phyloP scores from a whole-genome alignment of 306 rosid species.

The Malus sieversii region DNA sequence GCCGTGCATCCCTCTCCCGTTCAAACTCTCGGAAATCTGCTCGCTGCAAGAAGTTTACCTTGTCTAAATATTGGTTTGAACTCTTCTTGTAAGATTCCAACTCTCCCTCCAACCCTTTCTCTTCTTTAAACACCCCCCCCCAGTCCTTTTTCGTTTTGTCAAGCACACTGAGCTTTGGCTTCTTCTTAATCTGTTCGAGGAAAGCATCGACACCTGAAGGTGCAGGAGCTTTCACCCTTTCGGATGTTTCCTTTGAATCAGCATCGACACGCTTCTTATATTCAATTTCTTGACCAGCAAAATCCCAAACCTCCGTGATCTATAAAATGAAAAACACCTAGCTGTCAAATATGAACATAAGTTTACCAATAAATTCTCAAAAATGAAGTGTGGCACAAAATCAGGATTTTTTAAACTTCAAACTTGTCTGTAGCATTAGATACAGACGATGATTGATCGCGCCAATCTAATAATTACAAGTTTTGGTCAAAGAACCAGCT shows the following conservation, averaged over 20 bases:
- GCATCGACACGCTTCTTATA: slow-evolving; percentile 71
- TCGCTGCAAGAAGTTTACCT: slow-evolving; percentile 85
- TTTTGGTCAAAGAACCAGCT: neutral
- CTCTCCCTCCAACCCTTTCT: slow-evolving; percentile 70
- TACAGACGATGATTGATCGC: neutral
- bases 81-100: slow-evolving; percentile 98
- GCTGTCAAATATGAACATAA: neutral
- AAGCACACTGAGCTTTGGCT: slow-evolving; percentile 87
- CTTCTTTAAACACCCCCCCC: slow-evolving; percentile 98
- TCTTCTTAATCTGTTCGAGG: slow-evolving; percentile 93
- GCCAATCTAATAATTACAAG: neutral
- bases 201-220: slow-evolving; percentile 81
- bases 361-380: neutral
- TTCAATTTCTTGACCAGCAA: slow-evolving; percentile 92
- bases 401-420: neutral
- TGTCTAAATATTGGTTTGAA: slow-evolving; percentile 87
- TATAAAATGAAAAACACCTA: slow-evolving; percentile 26
- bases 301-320: slow-evolving; percentile 91
- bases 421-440: neutral
- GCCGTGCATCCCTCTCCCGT: slow-evolving; percentile 90
- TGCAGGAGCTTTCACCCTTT: slow-evolving; percentile 56
- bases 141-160: slow-evolving; percentile 94
- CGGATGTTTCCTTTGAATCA: slow-evolving; percentile 80
- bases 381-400: neutral
- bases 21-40: slow-evolving; percentile 92